Evolutionary conservation across 192 early-diverging fungal species (phyloP).

Genomic region (Umbelopsis isabellina): DNA sequence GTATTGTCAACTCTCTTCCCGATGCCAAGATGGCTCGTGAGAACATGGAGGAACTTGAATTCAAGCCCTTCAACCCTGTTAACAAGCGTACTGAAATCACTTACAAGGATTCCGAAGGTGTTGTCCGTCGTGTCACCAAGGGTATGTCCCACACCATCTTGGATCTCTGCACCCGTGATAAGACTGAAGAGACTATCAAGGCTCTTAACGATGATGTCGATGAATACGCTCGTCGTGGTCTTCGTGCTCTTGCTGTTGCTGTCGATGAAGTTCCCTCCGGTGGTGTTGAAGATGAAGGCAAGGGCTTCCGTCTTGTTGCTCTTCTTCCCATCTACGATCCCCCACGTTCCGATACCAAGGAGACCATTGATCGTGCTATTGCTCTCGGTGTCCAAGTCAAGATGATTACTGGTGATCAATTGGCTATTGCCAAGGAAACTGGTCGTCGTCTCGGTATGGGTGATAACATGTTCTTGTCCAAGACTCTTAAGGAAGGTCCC

Average conservation of each 20-base stretch:
- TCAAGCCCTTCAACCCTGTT: slow-evolving; percentile 76
- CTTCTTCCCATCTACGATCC: slow-evolving; percentile 80
- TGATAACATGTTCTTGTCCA: slow-evolving; percentile 72
- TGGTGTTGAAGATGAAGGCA: slow-evolving; percentile 59
- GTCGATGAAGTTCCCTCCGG: slow-evolving; percentile 66
- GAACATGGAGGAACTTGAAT: slow-evolving; percentile 68
- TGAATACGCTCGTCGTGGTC: slow-evolving; percentile 67
- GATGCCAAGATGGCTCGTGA: slow-evolving; percentile 59
- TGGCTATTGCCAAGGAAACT: slow-evolving; percentile 87
- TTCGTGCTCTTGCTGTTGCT: slow-evolving; percentile 78
- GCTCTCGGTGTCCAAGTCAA: slow-evolving; percentile 83
- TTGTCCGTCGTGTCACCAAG: slow-evolving; percentile 71
- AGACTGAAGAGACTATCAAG: slow-evolving; percentile 60
- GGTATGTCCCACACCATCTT: slow-evolving; percentile 77
- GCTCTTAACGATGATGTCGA: slow-evolving; percentile 60
- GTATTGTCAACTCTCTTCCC: slow-evolving; percentile 66
- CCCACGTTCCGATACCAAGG: slow-evolving; percentile 78
- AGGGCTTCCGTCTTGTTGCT: slow-evolving; percentile 70
- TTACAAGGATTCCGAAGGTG: slow-evolving; percentile 65
- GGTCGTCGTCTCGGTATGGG: slow-evolving; percentile 70
- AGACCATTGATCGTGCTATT: slow-evolving; percentile 76
- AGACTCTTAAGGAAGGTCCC: slow-evolving; percentile 64
- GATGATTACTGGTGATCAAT: slow-evolving; percentile 96
- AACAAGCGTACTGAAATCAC: slow-evolving; percentile 79
- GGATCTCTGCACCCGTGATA: slow-evolving; percentile 72